These are phyloP conservation scores for Boletales sp. DNA, from an alignment of 768 basidiomycete species.

Conservation along the genomic window DNA sequence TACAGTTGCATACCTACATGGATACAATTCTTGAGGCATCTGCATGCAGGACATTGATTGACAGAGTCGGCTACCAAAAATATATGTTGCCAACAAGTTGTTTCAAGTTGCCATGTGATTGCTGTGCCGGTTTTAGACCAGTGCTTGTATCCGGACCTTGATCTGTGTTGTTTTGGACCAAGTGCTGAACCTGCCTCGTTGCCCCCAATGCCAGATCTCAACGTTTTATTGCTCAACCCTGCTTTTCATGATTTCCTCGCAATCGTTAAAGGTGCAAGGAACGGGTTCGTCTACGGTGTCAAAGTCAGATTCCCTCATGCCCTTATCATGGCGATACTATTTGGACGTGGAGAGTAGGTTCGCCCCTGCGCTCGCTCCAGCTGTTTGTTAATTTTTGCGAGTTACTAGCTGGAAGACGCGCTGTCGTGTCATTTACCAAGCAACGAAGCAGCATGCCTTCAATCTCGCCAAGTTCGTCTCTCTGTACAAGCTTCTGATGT, in stretches of 20 bases:
- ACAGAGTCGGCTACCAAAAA: no score
- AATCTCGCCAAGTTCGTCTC: slow-evolving; percentile 95
- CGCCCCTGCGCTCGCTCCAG: not conserved
- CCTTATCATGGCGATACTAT: slow-evolving; percentile 91
- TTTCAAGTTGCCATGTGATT: slow-evolving; percentile 26
- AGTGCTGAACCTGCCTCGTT: not conserved
- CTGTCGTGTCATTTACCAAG: slow-evolving; percentile 62
- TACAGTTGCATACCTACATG: not conserved
- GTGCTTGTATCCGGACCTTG: no score
- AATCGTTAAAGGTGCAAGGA: slow-evolving; percentile 90
- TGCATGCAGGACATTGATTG: no score
- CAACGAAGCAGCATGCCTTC: slow-evolving; percentile 87
- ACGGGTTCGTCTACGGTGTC: slow-evolving; percentile 86
- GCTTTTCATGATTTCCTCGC: slow-evolving; percentile 87
- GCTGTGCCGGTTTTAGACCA: not conserved
- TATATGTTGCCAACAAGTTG: no score
- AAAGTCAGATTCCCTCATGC: slow-evolving; percentile 96
- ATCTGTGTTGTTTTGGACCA: no score
- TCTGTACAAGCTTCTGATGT: slow-evolving; percentile 82
- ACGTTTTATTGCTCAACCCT: slow-evolving; percentile 47
- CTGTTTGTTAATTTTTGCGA: slow-evolving; percentile 7
- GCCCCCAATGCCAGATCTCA: slow-evolving; percentile 23
- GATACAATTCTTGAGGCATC: no score
- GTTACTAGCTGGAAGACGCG: slow-evolving; percentile 66
- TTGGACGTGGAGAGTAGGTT: slow-evolving; percentile 86